Base-by-base conservation (phyloP, 176 grass and related monocot species). In the Otatea glauca region DNA sequence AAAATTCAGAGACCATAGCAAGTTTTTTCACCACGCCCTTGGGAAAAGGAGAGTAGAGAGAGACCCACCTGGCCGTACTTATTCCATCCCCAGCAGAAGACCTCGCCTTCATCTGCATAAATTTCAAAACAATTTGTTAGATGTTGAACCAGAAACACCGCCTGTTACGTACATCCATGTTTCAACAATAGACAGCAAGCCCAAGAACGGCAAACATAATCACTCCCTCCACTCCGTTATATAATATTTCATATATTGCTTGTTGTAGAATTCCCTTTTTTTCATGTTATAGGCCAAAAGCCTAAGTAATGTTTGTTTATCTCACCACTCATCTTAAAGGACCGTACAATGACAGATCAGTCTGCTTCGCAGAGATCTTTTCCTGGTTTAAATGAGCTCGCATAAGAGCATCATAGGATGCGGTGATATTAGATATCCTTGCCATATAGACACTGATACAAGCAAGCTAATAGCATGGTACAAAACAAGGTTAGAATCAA, bases 51-150 rank as follows among this genome's bases (percentile, higher is more conserved):
- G 35, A 83, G 56, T 10, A 29, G 55, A 47, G 47, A 27, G 24
- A 27, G 59, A 72, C 56, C 49, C 81, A 99, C 97, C 97, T 99
- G 97, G 35, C 97, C 97, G 65, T 99, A 99, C 81, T 99, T 99
- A 27, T 99, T 99, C 97, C 97, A 99, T 77, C 97, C 97, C 97
- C 97, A 99, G 86, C 93, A 99, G 67, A 99, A 99, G 23, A 99
- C 89, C 60, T 96, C 93, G 24, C 93, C 97, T 64, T 89, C 88
- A 58, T 92, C 97, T 99, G 87, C 80, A 83, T 9, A 42, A 72
- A 68, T 62, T 64, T 44, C 56, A 42, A 7, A 7, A 70, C 25
- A 25, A 8, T 59, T 5, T 39, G 78, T 82, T 60, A 86, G 72
- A 65, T 29, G 65, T 20, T 74, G 49, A 50, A 10, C 27, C 27